These are phyloP conservation scores for Haberlea rhodopensis DNA, from an alignment of 257 asterid genomes.

Conservation along the genomic window DNA sequence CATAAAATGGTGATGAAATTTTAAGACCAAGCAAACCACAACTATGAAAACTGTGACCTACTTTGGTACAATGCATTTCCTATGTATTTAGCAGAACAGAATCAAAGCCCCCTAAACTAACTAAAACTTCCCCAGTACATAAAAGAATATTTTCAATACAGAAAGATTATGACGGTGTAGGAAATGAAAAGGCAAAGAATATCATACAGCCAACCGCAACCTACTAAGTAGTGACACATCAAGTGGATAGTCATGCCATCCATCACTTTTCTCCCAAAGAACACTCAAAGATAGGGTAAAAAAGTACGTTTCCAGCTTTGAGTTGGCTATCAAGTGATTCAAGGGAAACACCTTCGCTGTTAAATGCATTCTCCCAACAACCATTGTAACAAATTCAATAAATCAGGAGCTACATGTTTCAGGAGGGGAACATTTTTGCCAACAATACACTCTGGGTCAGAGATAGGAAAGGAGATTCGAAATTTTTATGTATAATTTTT, in stretches of 20 bases:
- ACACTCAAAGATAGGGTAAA: background rate
- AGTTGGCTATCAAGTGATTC: background rate
- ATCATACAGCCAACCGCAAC: background rate
- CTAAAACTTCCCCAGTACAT: background rate
- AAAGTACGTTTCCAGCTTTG: background rate
- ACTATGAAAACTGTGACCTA: conserved; percentile 36
- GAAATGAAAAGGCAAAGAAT: background rate
- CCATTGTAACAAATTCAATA: background rate
- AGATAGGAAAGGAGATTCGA: background rate
- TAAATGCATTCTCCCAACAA: background rate
- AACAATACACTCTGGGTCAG: background rate
- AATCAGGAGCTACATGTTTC: background rate
- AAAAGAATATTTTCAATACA: background rate
- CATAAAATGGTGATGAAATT: conserved; percentile 22
- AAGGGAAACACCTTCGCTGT: background rate
- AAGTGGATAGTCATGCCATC: background rate
- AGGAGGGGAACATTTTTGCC: background rate
- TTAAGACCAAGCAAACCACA: conserved; percentile 19
- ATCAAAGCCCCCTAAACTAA: background rate
- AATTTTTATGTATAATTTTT: too few relatives aligned
- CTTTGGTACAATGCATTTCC: conserved; percentile 18
- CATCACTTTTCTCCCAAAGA: background rate
- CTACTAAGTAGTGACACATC: background rate
- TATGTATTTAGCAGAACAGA: background rate
- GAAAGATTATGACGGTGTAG: background rate